Percentiles rank a stretch among this genome's conserved stretches.
Evolutionary conservation across 192 early-diverging fungal genomes (phyloP).

Genomic region (Fimicolochytrium jonesii): DNA sequence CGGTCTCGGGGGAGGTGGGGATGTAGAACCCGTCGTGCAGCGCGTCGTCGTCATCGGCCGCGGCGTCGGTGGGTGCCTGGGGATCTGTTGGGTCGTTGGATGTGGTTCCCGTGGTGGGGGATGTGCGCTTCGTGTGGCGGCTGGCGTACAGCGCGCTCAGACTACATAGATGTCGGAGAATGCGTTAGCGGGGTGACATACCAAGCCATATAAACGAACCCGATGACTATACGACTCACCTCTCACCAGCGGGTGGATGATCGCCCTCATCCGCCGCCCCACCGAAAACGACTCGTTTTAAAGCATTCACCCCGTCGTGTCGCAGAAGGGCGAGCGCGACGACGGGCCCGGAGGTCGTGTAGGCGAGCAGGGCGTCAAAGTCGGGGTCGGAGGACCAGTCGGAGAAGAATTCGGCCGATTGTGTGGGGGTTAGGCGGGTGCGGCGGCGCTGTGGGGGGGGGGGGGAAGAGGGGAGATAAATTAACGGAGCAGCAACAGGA

Average conservation of each 20-base stretch:
- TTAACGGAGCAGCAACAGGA: too few relatives aligned
- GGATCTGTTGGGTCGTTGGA: slow-evolving; percentile 24
- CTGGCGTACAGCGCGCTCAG: slow-evolving; percentile 24
- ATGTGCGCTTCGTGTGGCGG: too few relatives aligned
- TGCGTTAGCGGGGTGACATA: background rate
- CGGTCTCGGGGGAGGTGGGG: slow-evolving; percentile 13
- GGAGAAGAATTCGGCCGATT: slow-evolving; percentile 37
- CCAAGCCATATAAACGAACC: too few relatives aligned
- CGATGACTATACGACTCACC: slow-evolving; percentile 28
- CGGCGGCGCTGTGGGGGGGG: slow-evolving; percentile 24
- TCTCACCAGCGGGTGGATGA: too few relatives aligned
- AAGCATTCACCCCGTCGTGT: slow-evolving; percentile 27
- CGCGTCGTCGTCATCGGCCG: slow-evolving; percentile 15
- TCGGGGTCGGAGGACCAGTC: slow-evolving; percentile 22
- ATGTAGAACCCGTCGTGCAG: slow-evolving; percentile 35
- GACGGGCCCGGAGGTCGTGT: slow-evolving; percentile 33
- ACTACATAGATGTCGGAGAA: slow-evolving; percentile 11
- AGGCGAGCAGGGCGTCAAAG: slow-evolving; percentile 27
- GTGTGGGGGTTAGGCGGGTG: slow-evolving; percentile 31
- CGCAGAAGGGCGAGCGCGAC: slow-evolving; percentile 35
- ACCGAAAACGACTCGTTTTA: slow-evolving; percentile 28
- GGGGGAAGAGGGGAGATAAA: too few relatives aligned
- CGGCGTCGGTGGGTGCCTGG: too few relatives aligned
- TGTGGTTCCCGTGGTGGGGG: too few relatives aligned
- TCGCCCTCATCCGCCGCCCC: slow-evolving; percentile 23